Conservation (phyloP, 805 yeast species). For the Spathaspora hagerdaliae region DNA sequence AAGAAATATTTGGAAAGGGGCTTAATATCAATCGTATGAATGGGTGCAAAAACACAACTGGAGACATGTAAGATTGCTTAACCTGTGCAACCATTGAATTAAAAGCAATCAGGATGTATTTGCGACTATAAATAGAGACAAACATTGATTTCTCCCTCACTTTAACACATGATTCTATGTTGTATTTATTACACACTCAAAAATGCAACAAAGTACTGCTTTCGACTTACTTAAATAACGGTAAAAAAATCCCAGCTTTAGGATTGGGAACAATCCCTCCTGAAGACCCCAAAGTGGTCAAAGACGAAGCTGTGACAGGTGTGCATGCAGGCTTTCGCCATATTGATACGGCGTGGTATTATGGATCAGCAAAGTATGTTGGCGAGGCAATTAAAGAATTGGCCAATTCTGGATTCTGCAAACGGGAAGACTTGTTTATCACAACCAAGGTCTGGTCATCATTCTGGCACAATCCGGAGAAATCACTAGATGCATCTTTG, state of each 20-base stretch:
- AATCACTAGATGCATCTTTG: conserved; percentile 39
- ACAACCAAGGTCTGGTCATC: conserved; percentile 45
- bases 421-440: conserved; percentile 42
- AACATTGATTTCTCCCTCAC: no score
- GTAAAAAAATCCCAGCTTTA: conserved; percentile 57
- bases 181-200: no score
- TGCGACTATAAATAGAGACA: no score
- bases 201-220: no score
- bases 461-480: conserved; percentile 34
- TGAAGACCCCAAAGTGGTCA: conserved; percentile 25
- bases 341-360: conserved; percentile 54
- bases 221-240: conserved; percentile 43
- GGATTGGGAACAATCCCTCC: conserved; percentile 58
- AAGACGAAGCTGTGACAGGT: conserved; percentile 32
- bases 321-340: conserved; percentile 45
- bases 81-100: no score
- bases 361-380: conserved; percentile 39
- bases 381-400: conserved; percentile 46
- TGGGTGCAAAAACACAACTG: no score
- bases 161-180: no score
- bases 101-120: no score
- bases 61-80: no score
- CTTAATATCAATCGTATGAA: no score
- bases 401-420: conserved; percentile 44
- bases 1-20: no score